phyloP scores from a whole-genome alignment of 306 rosid species.

The Vigna reflexopilosa region DNA sequence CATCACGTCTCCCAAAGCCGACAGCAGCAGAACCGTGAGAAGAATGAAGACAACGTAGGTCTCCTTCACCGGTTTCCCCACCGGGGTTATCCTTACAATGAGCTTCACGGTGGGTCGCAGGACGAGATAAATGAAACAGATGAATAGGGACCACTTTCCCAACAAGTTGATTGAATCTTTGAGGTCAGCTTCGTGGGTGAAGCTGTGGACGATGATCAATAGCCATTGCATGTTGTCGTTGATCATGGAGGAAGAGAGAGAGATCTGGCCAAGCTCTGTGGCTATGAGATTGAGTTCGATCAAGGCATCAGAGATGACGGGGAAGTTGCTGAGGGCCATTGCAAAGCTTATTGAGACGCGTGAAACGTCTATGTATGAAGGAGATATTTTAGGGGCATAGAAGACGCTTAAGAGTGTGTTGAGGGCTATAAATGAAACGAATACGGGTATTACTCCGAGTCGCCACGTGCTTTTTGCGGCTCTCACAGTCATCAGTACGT shows the following conservation, averaged over 20 bases:
- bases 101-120: constrained; percentile 25
- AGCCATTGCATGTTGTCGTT: constrained; percentile 38
- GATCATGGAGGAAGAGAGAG: constrained; percentile 40
- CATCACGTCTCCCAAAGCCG: not conserved
- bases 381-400: not conserved
- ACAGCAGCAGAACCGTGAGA: not conserved
- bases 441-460: constrained; percentile 36
- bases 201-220: not conserved
- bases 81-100: constrained; percentile 31
- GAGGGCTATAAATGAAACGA: constrained; percentile 1
- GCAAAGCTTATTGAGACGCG: not conserved
- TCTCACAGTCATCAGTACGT: constrained; percentile 29
- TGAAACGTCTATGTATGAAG: rapidly evolving
- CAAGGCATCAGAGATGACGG: constrained; percentile 39
- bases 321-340: constrained; percentile 30
- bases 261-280: constrained; percentile 48
- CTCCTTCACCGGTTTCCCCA: constrained; percentile 48
- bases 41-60: constrained; percentile 34
- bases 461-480: constrained; percentile 48
- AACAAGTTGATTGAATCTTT: rapidly evolving
- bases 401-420: not conserved
- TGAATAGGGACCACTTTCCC: not conserved
- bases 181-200: rapidly evolving
- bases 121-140: not conserved
- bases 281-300: constrained; percentile 45